Evolutionary conservation across 2,329 filamentous ascomycete genomes (phyloP), one percentile per base, ranked within the genome.

Genomic region (Trichoderma sp.): DNA sequence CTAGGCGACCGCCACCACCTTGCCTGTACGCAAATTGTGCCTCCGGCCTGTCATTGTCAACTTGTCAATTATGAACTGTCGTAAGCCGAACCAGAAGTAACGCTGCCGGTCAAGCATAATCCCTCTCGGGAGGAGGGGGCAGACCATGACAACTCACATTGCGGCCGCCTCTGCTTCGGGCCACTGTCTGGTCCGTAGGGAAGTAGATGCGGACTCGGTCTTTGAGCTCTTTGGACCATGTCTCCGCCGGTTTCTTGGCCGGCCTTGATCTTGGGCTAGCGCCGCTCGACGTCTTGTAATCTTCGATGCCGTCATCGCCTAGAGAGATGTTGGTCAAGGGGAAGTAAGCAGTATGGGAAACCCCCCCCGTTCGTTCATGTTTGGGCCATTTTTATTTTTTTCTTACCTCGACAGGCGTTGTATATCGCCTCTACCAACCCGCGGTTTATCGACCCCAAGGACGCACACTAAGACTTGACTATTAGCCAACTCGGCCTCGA

Each of bases 11-110:
- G 82, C 84, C 90, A 98, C 88, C 89, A 93, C 70, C 87, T 89
- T 9, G 84, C 80, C 69, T 90, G 86, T 68, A 95, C 85, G 74
- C 91, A 97, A 68, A 98, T 93, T 0, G 94, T 97, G 9, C 94
- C 94, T 25, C 88, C 95, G 48, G 81, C 80, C 87, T 90, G 52
- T 78, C 76, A 68, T 68, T 70, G 45, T 45, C 19, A 37, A 37
- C 15, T 17, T 22, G 22, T 17, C 8, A 42, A 39, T 19, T 12
- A 12, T 17, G 13, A 27, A 52, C 12, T 48, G 42, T 48, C 27
- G 29, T 7, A 25, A 48, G 17, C 27, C 12, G 32, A 27, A 17
- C 32, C 10, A 35, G 19, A 35, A 34, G 27, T 42, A 35, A 48
- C 63, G 27, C 54, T 58, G 50, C 15, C 39, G 29, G 27, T 42